A percentile compares a stretch with the other conserved stretches of the same genome.
Conservation (phyloP, 345 rosid genomes). For the Ricinus communis region DNA sequence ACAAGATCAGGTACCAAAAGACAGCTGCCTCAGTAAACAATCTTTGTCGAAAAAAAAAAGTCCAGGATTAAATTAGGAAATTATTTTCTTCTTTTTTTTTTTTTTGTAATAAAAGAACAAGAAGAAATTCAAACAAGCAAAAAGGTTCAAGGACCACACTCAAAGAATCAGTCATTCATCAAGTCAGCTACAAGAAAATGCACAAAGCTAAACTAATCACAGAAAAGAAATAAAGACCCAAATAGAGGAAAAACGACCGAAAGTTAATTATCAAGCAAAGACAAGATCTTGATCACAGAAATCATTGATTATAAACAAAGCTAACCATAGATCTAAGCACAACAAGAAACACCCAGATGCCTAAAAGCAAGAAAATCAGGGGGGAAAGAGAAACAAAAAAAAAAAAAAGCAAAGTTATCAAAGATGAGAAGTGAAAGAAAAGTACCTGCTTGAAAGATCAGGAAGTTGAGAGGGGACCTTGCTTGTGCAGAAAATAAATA, state of each 20-base stretch:
- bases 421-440: no score
- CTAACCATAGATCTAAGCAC: constrained; percentile 45
- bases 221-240: constrained; percentile 6
- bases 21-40: constrained; percentile 6
- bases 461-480: not conserved
- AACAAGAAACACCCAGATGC: constrained; percentile 31
- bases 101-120: no score
- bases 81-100: no score
- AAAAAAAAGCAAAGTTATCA: constrained; percentile 19
- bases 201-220: constrained; percentile 19
- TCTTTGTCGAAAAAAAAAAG: constrained; percentile 3
- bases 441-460: constrained; percentile 39
- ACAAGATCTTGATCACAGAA: constrained; percentile 46
- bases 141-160: constrained; percentile 31
- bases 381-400: no score
- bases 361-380: constrained; percentile 19
- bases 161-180: constrained; percentile 23
- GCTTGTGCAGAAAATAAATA: constrained; percentile 13
- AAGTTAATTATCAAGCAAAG: constrained; percentile 14
- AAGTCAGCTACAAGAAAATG: constrained; percentile 9
- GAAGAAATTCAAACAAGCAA: constrained; percentile 13
- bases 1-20: not conserved
- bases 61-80: not conserved
- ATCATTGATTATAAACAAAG: constrained; percentile 14
- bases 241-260: constrained; percentile 17